Base-by-base conservation (phyloP, 2,329 filamentous ascomycete genomes). In the Lecanicillium sp. region DNA sequence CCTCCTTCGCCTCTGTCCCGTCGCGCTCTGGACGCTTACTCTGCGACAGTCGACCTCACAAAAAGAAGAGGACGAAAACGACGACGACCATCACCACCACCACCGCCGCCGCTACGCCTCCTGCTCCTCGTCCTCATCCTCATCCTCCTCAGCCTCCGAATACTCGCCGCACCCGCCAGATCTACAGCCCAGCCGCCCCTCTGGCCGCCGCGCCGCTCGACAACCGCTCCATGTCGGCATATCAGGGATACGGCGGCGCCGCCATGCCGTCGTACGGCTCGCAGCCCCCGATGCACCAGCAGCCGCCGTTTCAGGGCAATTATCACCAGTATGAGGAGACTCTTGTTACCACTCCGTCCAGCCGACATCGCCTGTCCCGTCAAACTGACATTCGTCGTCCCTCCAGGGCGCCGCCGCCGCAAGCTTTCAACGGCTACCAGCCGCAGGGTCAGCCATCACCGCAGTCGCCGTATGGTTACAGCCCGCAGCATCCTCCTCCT, bases 201-300 rank as follows among this genome's bases (percentile, higher is more conserved):
- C 22, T 11, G 7, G 22, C 22, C 22, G 6, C 22, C 11, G 6
- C 22, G 11, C 22, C 7, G 22, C 22, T 6, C 22, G 22, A 25
- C 22, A 33, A 33, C 11, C 13, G 14, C 33, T 50, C 46, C 44
- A 83, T 82, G 79, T 80, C 79, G 48, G 77, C 75, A 53, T 82
- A 79, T 56, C 75, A 74, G 47, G 62, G 64, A 34, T 78, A 79
- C 42, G 64, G 64, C 55, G 70, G 70, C 45, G 63, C 64, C 55
- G 7, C 22, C 22, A 25, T 25, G 22, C 22, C 22, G 7, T 6
- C 22, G 7, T 69, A 56, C 44, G 56, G 57, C 40, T 53, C 47
- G 25, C 57, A 54, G 37, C 55, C 53, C 7, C 22, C 22, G 7
- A 25, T 25, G 40, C 57, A 51, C 39, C 57, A 57, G 44, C 57